These are phyloP conservation scores for Apophysomyces variabilis DNA, from an alignment of 371 early-diverging fungal species.

Conservation along the genomic window DNA sequence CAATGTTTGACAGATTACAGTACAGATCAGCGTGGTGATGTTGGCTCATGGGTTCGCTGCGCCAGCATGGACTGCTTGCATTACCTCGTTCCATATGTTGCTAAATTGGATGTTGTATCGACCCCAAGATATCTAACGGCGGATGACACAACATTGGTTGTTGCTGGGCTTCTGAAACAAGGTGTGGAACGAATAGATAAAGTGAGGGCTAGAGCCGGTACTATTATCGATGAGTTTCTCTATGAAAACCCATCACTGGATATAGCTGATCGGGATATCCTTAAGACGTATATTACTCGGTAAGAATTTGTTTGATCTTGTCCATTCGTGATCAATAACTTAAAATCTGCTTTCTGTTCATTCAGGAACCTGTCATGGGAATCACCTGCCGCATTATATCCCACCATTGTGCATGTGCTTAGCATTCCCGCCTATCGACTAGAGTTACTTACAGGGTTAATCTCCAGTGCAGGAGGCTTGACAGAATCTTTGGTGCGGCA, in stretches of 20 bases:
- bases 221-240: slow-evolving; percentile 47
- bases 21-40: slow-evolving; percentile 91
- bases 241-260: slow-evolving; percentile 26
- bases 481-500: slow-evolving; percentile 83
- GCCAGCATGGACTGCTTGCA: slow-evolving; percentile 68
- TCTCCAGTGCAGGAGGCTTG: slow-evolving; percentile 80
- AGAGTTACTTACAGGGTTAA: slow-evolving; percentile 69
- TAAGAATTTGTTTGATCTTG: slow-evolving; percentile 20
- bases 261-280: slow-evolving; percentile 31
- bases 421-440: slow-evolving; percentile 57
- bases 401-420: slow-evolving; percentile 64
- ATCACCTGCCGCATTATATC: slow-evolving; percentile 68
- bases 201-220: slow-evolving; percentile 71
- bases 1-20: slow-evolving; percentile 83
- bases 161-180: slow-evolving; percentile 68
- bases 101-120: slow-evolving; percentile 39
- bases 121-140: slow-evolving; percentile 32
- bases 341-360: not conserved
- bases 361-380: slow-evolving; percentile 64
- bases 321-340: slow-evolving; percentile 5
- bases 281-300: slow-evolving; percentile 30
- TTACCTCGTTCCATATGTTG: slow-evolving; percentile 48
- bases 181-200: slow-evolving; percentile 85
- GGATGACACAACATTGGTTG: slow-evolving; percentile 26
- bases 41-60: slow-evolving; percentile 93